These are phyloP conservation scores for Spencermartinsiella ligniputridi DNA, from an alignment of 1,139 yeast genomes.

Conservation along the genomic window DNA sequence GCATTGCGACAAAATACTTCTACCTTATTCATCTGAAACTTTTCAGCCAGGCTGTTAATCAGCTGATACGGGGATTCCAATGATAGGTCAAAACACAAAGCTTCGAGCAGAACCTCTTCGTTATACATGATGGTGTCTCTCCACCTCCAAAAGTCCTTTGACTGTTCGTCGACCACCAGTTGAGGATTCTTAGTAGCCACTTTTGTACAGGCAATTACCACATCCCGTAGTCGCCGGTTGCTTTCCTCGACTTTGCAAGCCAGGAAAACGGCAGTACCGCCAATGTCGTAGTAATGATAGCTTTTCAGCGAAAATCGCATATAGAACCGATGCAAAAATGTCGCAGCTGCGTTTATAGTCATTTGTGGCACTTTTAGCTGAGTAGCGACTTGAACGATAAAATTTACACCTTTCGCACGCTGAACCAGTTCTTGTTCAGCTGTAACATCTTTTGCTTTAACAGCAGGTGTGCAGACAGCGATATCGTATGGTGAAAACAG, in stretches of 20 bases:
- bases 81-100: slow-evolving; percentile 47
- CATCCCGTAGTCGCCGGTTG: slow-evolving; percentile 43
- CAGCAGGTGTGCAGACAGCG: slow-evolving; percentile 33
- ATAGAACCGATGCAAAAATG: slow-evolving; percentile 48
- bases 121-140: slow-evolving; percentile 40
- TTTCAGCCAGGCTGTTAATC: slow-evolving; percentile 24
- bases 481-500: slow-evolving; percentile 11
- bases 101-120: slow-evolving; percentile 46
- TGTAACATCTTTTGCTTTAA: slow-evolving; percentile 31
- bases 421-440: slow-evolving; percentile 38
- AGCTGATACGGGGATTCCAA: slow-evolving; percentile 41
- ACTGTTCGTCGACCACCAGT: slow-evolving; percentile 42
- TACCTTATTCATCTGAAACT: slow-evolving; percentile 24
- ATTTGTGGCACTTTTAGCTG: slow-evolving; percentile 44
- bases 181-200: slow-evolving; percentile 42
- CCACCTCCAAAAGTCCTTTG: slow-evolving; percentile 50
- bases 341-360: slow-evolving; percentile 46
- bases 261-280: slow-evolving; percentile 46
- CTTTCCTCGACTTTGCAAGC: slow-evolving; percentile 53
- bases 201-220: slow-evolving; percentile 44
- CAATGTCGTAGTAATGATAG: slow-evolving; percentile 43
- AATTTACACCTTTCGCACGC: slow-evolving; percentile 46
- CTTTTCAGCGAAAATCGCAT: slow-evolving; percentile 40
- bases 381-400: slow-evolving; percentile 42
- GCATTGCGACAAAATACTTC: slow-evolving; percentile 32